Evolutionary conservation across 1,139 yeast species (phyloP), one percentile per base, ranked within the genome.

Genomic region (Pichia sp.): DNA sequence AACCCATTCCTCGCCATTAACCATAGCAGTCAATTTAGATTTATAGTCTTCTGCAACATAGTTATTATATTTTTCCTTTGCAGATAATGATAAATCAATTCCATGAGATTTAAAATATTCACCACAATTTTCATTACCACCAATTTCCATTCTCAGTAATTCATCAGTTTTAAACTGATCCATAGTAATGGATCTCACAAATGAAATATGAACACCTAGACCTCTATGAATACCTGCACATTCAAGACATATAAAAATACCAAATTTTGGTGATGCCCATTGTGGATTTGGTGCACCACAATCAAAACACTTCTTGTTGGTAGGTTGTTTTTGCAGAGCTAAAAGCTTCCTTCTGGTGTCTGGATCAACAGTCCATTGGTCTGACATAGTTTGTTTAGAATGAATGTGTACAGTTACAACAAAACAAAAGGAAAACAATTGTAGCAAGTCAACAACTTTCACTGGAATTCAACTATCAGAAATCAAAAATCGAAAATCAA

Each of bases 221-320:
- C 96, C 96, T 68, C 99, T 78, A 69, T 93, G 99, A 56, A 88
- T 77, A 50, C 99, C 97, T 42, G 98, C 96, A 76, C 99, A 93
- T 70, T 93, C 99, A 56, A 93, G 79, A 72, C 99, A 95, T 66
- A 93, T 90, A 69, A 90, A 90, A 56, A 91, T 85, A 52, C 99
- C 99, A 70, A 90, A 91, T 67, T 95, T 93, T 46, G 98, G 97
- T 13, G 97, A 88, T 5, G 99, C 96, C 99, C 99, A 93, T 65
- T 95, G 96, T 10, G 99, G 99, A 67, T 91, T 91, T 56, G 95
- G 96, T 5, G 97, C 96, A 42, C 77, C 79, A 70, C 99, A 95
- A 70, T 93, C 99, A 67, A 89, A 86, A 72, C 99, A 93, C 67
- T 80, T 84, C 72, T 87, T 88, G 75, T 91, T 91, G 27, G 76